Evolutionary conservation across 2,329 filamentous ascomycete genomes (phyloP).

Genomic region (Talaromyces verruculosus): DNA sequence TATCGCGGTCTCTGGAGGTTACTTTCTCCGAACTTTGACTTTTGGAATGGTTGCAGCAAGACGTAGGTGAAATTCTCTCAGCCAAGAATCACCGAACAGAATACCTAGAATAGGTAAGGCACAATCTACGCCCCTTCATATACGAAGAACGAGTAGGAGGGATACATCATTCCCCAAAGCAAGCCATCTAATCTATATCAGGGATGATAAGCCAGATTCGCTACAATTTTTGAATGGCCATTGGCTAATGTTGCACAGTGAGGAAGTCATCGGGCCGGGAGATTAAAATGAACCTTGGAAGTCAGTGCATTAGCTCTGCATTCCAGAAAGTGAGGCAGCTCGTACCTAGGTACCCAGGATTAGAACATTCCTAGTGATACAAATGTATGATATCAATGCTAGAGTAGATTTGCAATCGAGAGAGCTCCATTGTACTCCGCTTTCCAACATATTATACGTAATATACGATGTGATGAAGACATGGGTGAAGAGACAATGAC

Average conservation of each 20-base stretch:
- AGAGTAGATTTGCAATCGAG: background rate
- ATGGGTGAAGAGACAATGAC: background rate
- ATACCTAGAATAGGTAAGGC: background rate
- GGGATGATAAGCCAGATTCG: background rate
- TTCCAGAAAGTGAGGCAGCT: slow-evolving; percentile 7
- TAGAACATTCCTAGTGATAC: slow-evolving; percentile 16
- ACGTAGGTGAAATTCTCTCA: background rate
- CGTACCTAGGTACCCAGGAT: background rate
- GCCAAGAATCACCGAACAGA: background rate
- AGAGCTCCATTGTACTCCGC: background rate
- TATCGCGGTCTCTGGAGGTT: background rate
- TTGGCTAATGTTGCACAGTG: slow-evolving; percentile 13
- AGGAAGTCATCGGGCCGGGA: background rate
- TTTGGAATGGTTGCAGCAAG: background rate
- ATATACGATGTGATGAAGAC: background rate
- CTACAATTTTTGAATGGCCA: background rate
- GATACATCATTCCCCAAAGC: slow-evolving; percentile 5
- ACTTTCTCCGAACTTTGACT: background rate
- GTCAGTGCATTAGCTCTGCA: slow-evolving; percentile 8
- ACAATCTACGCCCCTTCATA: background rate
- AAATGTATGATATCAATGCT: slow-evolving; percentile 10
- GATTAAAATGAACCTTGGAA: background rate
- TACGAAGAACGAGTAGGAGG: background rate
- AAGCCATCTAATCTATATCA: background rate
- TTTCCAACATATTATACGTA: background rate